phyloP scores from a whole-genome alignment of 2,329 filamentous ascomycete genomes.

The Sporothrix euskadiensis region DNA sequence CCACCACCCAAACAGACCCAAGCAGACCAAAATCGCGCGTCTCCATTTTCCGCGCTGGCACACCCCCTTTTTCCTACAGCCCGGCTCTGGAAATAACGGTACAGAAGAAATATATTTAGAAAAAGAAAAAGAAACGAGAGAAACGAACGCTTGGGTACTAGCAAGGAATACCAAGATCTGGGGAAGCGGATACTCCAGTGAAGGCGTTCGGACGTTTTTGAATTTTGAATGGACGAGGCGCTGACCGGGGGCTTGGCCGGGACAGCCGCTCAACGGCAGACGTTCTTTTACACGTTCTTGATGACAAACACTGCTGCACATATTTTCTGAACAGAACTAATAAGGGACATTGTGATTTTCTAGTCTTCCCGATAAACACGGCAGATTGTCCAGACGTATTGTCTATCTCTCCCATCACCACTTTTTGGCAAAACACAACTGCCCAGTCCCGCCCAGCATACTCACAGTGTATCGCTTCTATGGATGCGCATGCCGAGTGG shows the following conservation, averaged over 20 bases:
- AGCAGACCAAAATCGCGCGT: constrained; percentile 4
- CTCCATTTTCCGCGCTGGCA: neutral
- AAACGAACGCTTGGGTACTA: neutral
- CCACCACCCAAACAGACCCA: neutral
- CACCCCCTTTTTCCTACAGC: neutral
- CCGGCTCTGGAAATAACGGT: neutral
- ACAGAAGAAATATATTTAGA: neutral
- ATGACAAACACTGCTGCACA: neutral
- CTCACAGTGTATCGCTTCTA: neutral
- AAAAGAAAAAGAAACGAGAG: neutral
- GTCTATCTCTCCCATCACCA: neutral
- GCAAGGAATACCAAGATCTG: neutral
- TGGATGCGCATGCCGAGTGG: constrained; percentile 6
- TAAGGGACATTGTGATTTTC: neutral
- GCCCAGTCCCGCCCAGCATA: neutral
- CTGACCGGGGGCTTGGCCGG: neutral
- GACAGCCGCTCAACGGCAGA: neutral
- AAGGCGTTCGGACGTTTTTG: neutral
- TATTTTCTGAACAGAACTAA: neutral
- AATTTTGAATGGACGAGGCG: neutral
- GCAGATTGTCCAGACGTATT: neutral
- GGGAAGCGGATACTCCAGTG: neutral
- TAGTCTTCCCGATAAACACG: neutral
- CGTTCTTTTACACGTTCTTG: neutral
- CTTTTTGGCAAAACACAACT: neutral